Percentiles rank a stretch among this genome's conserved stretches.
These are phyloP conservation scores for Ceratocystis cacaofunesta DNA, from an alignment of 2,329 filamentous ascomycete species.

Conservation along the genomic window DNA sequence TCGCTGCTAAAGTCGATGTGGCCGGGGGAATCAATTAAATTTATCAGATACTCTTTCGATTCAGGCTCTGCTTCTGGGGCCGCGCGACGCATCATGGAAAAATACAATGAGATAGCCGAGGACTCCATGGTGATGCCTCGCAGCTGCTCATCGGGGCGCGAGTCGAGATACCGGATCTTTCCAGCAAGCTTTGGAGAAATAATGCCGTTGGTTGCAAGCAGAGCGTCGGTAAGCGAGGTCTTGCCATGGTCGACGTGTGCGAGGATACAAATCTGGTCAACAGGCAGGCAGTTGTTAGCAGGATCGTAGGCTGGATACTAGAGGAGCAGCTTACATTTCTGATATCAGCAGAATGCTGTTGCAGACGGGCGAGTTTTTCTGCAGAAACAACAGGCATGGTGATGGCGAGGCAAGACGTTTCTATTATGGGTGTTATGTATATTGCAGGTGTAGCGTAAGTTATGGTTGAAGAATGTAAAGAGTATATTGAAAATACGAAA, in stretches of 20 bases:
- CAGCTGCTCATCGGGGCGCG: constrained; percentile 84
- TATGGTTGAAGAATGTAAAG: not conserved
- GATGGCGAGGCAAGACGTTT: constrained; percentile 15
- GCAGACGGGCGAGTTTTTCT: constrained; percentile 79
- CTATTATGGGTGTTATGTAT: too few relatives aligned
- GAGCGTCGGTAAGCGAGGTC: constrained; percentile 86
- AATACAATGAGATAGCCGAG: constrained; percentile 90
- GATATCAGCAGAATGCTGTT: constrained; percentile 74
- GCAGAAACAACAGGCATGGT: constrained; percentile 83
- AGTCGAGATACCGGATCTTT: constrained; percentile 96
- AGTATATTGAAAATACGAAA: not conserved
- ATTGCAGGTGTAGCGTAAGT: not conserved
- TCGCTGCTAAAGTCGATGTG: constrained; percentile 99
- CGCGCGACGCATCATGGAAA: constrained; percentile 70
- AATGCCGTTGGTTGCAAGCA: constrained; percentile 97
- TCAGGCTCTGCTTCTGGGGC: constrained; percentile 52
- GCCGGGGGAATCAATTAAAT: constrained; percentile 92
- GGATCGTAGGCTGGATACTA: not conserved
- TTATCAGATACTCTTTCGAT: constrained; percentile 84
- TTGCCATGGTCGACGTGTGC: constrained; percentile 98
- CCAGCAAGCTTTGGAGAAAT: constrained; percentile 95
- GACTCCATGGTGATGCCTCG: constrained; percentile 99
- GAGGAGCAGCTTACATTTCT: constrained; percentile 55
- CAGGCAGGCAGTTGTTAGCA: constrained; percentile 15
- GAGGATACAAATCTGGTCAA: constrained; percentile 69